A percentile compares a stretch with the other conserved stretches of the same genome.
phyloP scores from a whole-genome alignment of 2,329 filamentous ascomycete species.

The Aspergillus sp. region DNA sequence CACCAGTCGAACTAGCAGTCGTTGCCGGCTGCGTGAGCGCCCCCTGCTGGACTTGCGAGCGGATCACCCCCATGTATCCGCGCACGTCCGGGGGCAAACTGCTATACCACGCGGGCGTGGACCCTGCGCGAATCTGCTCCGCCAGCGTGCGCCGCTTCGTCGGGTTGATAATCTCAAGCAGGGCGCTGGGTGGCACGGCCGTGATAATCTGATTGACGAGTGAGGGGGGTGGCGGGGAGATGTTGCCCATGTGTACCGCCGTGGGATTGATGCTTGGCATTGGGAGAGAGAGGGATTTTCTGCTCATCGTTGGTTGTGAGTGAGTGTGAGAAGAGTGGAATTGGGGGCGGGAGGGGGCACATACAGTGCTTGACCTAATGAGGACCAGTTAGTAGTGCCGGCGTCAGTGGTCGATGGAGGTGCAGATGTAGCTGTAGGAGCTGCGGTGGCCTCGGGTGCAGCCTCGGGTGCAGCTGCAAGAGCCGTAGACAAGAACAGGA shows the following conservation, averaged over 20 bases:
- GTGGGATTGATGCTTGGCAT: slow-evolving; percentile 11
- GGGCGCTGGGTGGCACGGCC: slow-evolving; percentile 22
- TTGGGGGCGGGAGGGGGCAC: no score
- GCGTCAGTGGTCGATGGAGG: no score
- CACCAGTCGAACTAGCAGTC: slow-evolving; percentile 10
- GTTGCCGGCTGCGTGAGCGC: slow-evolving; percentile 13
- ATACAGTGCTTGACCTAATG: no score
- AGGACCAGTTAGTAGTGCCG: no score
- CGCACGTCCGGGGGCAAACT: slow-evolving; percentile 24
- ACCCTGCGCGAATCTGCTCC: slow-evolving; percentile 23
- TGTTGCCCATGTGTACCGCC: slow-evolving; percentile 21
- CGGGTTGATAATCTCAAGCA: slow-evolving; percentile 23
- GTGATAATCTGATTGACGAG: slow-evolving; percentile 25
- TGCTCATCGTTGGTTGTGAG: background rate
- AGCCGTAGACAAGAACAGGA: background rate
- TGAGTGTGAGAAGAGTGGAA: background rate
- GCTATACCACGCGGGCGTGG: slow-evolving; percentile 25
- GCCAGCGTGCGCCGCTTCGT: slow-evolving; percentile 22
- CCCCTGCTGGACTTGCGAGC: slow-evolving; percentile 19
- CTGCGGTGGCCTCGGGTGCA: background rate
- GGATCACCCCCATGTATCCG: slow-evolving; percentile 25
- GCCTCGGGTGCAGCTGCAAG: background rate
- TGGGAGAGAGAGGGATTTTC: background rate
- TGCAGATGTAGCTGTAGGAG: background rate
- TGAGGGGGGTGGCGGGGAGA: slow-evolving; percentile 22